Conservation (phyloP, 805 yeast genomes). For the Jamesozyma hellenica region DNA sequence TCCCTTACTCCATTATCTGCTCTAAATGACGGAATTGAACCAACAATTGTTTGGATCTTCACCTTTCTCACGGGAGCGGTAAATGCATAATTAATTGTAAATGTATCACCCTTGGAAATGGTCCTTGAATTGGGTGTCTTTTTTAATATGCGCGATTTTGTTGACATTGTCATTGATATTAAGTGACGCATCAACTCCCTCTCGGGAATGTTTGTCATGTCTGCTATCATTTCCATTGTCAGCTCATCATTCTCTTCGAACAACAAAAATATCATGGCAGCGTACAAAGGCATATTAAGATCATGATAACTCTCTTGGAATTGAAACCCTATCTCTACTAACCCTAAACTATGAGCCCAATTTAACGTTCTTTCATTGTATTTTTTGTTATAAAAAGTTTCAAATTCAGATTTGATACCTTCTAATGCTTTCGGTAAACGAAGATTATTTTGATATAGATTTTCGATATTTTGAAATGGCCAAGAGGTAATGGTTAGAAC, state of each 20-base stretch:
- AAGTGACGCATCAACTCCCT: conserved; percentile 66
- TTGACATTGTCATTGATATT: conserved; percentile 76
- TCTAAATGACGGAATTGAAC: background rate
- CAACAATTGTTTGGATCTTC: conserved; percentile 38
- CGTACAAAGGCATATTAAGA: conserved; percentile 67
- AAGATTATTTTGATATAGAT: conserved; percentile 23
- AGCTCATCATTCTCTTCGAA: conserved; percentile 51
- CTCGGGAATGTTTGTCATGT: conserved; percentile 61
- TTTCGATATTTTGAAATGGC: conserved; percentile 44
- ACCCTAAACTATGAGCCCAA: conserved; percentile 82
- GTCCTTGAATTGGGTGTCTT: conserved; percentile 71
- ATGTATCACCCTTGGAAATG: conserved; percentile 51
- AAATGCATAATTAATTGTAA: conserved; percentile 58
- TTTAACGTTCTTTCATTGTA: conserved; percentile 50
- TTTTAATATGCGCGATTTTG: conserved; percentile 61
- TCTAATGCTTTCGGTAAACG: conserved; percentile 38
- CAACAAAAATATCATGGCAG: conserved; percentile 67
- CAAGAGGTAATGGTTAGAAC: conserved; percentile 55
- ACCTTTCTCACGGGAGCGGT: conserved; percentile 58
- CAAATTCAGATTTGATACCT: conserved; percentile 37
- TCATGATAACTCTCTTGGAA: conserved; percentile 65
- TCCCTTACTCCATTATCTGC: conserved; percentile 36
- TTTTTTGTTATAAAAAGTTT: conserved; percentile 38
- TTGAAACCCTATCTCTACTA: conserved; percentile 65
- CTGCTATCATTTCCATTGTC: conserved; percentile 51